Evolutionary conservation across 345 rosid genomes (phyloP).

Genomic region (Moricandia moricandioides): DNA sequence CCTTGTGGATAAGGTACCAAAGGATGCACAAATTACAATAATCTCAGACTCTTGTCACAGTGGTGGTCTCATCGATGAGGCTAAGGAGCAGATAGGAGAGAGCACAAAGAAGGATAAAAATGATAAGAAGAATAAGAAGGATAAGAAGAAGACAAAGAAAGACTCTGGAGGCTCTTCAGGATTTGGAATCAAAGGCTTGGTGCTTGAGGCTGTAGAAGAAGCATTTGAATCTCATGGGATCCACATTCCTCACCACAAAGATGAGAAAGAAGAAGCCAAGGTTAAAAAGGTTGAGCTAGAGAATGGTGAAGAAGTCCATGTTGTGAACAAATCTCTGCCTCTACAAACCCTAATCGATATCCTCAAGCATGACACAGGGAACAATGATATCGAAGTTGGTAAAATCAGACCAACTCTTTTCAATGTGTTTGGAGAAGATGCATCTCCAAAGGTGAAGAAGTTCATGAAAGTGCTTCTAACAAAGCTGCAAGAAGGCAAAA

Average conservation of each 20-base stretch:
- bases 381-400: conserved; percentile 75
- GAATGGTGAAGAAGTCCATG: conserved; percentile 42
- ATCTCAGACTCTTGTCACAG: conserved; percentile 96
- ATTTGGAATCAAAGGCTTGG: conserved; percentile 44
- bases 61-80: conserved; percentile 89
- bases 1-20: conserved; percentile 65
- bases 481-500: conserved; percentile 55
- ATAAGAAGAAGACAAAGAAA: conserved; percentile 19
- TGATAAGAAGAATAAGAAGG: conserved; percentile 23
- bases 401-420: conserved; percentile 82
- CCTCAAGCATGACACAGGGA: conserved; percentile 84
- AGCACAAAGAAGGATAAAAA: conserved; percentile 58
- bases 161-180: conserved; percentile 45
- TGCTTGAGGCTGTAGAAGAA: conserved; percentile 46
- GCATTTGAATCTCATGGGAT: conserved; percentile 65
- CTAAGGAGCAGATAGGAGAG: conserved; percentile 95
- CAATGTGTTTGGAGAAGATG: conserved; percentile 79
- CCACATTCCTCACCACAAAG: conserved; percentile 46
- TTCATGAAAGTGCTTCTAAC: conserved; percentile 75
- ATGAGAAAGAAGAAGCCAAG: conserved; percentile 43
- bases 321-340: conserved; percentile 70
- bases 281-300: conserved; percentile 38
- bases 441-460: conserved; percentile 90
- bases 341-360: conserved; percentile 79
- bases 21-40: conserved; percentile 61